Evolutionary conservation across 1,139 yeast genomes (phyloP), one percentile per base, ranked within the genome.

Genomic region (Taphrina confusa): DNA sequence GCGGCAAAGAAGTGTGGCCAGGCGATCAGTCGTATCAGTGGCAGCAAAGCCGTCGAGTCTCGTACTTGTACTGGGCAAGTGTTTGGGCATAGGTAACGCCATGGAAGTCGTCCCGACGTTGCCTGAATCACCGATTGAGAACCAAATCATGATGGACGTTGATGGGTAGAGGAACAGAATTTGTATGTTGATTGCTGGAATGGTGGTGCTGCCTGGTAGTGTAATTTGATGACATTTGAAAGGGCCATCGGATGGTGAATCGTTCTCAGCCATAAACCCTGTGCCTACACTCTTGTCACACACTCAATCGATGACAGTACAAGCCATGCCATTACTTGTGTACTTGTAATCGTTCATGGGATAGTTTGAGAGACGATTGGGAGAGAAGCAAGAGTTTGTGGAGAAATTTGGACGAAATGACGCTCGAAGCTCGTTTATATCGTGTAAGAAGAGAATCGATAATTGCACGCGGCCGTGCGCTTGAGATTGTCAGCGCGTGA

Each of bases 131-230:
- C 50, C 52, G 16, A 45, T 45, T n/a, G 58, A 51, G 25, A 50
- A 57, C 62, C 62, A 60, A 31, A 60, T 27, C 42, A 54, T 34
- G 39, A 60, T 28, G 8, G 60, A 44, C 14, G 49, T 31, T n/a
- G 62, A 55, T 5, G 62, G 62, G 23, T 46, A 42, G 27, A 60
- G 55, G 16, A 46, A 49, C 3, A 50, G 44, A 27, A 55, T 27
- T 34, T 55, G 60, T 14, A 60, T 18, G 14, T 46, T 30, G 31
- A 46, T 37, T 12, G 27, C 50, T n/a, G 54, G 60, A 3, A 27
- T 14, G 12, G 23, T 9, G 9, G 27, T 25, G 34, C 27, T 37
- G 25, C 27, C 44, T 18, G 58, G 58, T 25, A 54, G 25, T 12
- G 51, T 44, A 34, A 25, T 25, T 25, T 54, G 60, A 14, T 23